Conservation (phyloP, 2,329 filamentous ascomycete species). For the Pseudogymnoascus sp. region DNA sequence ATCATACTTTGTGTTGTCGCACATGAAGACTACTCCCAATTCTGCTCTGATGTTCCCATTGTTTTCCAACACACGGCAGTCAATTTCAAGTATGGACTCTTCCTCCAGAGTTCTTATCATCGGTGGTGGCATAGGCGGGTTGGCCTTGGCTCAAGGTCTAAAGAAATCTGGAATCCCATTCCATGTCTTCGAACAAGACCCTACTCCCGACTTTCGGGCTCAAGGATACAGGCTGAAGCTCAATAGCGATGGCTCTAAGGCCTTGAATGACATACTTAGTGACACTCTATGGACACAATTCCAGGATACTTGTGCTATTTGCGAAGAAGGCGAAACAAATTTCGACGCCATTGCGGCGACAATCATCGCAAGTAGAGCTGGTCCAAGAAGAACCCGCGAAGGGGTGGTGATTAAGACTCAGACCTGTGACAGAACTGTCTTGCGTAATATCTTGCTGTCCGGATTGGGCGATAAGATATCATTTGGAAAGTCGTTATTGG, state of each 20-base stretch:
- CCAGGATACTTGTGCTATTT: slow-evolving; percentile 18
- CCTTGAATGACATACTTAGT: slow-evolving; percentile 13
- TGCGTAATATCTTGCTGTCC: slow-evolving; percentile 27
- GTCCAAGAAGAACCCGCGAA: neutral
- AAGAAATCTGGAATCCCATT: slow-evolving; percentile 29
- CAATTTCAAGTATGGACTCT: neutral
- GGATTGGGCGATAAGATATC: slow-evolving; percentile 25
- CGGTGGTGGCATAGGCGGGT: slow-evolving; percentile 30
- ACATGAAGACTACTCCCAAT: neutral
- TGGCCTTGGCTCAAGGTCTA: slow-evolving; percentile 31
- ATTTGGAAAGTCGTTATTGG: slow-evolving; percentile 27
- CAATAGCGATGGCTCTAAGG: slow-evolving; percentile 19
- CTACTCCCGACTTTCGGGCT: slow-evolving; percentile 19
- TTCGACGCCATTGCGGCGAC: slow-evolving; percentile 14
- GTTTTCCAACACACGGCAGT: neutral
- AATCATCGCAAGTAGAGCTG: neutral
- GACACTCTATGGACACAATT: slow-evolving; percentile 16
- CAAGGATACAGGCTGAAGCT: slow-evolving; percentile 34
- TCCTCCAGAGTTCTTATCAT: slow-evolving; percentile 26
- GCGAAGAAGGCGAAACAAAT: slow-evolving; percentile 8
- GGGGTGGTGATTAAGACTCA: slow-evolving; percentile 10
- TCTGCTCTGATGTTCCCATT: neutral
- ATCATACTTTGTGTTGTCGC: neutral
- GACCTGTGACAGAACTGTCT: slow-evolving; percentile 26
- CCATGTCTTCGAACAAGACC: slow-evolving; percentile 30